Conservation (phyloP, 345 rosid genomes). For the Heritiera fomes region DNA sequence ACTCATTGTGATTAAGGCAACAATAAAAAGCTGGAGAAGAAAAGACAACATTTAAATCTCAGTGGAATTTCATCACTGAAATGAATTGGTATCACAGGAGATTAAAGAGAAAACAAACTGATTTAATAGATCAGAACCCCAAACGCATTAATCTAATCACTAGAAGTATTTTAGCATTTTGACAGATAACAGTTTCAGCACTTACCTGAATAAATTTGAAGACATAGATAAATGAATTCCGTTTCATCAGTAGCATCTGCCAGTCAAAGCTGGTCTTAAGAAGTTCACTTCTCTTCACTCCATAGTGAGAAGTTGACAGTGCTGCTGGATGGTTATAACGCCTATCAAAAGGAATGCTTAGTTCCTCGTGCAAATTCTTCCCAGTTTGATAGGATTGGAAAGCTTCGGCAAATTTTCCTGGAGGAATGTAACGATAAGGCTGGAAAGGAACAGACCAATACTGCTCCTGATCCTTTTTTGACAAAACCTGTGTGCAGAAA, state of each 20-base stretch:
- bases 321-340: constrained; percentile 94
- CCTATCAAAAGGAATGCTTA: constrained; percentile 75
- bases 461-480: constrained; percentile 94
- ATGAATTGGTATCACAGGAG: not conserved
- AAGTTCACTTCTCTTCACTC: constrained; percentile 68
- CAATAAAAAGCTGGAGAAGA: constrained; percentile 76
- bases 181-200: constrained; percentile 1
- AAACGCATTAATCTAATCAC: not conserved
- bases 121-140: not conserved
- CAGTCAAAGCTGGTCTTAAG: constrained; percentile 71
- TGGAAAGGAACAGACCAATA: constrained; percentile 79
- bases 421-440: constrained; percentile 78
- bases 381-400: constrained; percentile 63
- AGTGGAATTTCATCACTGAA: constrained; percentile 4
- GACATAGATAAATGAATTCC: constrained; percentile 85
- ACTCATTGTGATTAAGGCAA: constrained; percentile 92
- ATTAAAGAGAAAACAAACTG: constrained; percentile 1
- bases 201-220: constrained; percentile 93
- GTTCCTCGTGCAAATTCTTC: constrained; percentile 56
- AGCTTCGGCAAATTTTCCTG: constrained; percentile 87
- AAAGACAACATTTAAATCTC: constrained; percentile 14
- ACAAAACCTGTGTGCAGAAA: constrained; percentile 58
- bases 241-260: constrained; percentile 92
- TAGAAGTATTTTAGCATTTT: not conserved
- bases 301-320: constrained; percentile 69